Percentiles rank a stretch among this genome's conserved stretches.
Conservation (phyloP, 2,329 filamentous ascomycete genomes). For the Pseudogymnoascus sp. region DNA sequence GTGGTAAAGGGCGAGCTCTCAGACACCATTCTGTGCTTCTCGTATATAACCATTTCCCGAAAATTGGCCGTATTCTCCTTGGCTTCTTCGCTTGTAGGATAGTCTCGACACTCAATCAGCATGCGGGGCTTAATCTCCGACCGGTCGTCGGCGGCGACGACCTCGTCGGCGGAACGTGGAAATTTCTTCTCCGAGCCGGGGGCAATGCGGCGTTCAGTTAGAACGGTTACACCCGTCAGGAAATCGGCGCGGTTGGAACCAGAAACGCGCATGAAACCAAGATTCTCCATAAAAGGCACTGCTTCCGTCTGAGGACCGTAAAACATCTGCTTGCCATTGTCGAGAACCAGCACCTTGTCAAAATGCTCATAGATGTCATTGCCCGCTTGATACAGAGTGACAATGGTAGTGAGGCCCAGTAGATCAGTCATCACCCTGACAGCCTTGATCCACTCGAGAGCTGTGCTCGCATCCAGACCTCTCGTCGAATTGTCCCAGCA, state of each 20-base stretch:
- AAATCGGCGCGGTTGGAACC: slow-evolving; percentile 60
- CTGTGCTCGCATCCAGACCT: slow-evolving; percentile 58
- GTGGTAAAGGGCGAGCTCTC: slow-evolving; percentile 27
- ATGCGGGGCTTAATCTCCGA: slow-evolving; percentile 45
- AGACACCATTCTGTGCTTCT: slow-evolving; percentile 25
- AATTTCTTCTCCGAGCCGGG: slow-evolving; percentile 35
- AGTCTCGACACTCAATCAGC: slow-evolving; percentile 49
- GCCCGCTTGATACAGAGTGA: slow-evolving; percentile 63
- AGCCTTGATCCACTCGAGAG: slow-evolving; percentile 53
- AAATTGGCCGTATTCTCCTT: slow-evolving; percentile 16
- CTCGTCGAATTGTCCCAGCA: slow-evolving; percentile 64
- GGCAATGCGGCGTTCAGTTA: slow-evolving; percentile 53
- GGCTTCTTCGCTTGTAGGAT: slow-evolving; percentile 44
- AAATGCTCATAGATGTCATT: slow-evolving; percentile 65
- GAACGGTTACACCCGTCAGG: slow-evolving; percentile 58
- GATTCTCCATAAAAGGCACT: slow-evolving; percentile 55
- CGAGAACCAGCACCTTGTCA: slow-evolving; percentile 63
- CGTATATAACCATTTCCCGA: slow-evolving; percentile 26
- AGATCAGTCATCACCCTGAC: slow-evolving; percentile 58
- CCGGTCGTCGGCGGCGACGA: slow-evolving; percentile 45
- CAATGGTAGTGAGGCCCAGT: slow-evolving; percentile 52
- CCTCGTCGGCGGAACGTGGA: slow-evolving; percentile 37
- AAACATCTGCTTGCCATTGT: slow-evolving; percentile 59
- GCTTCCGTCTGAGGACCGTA: slow-evolving; percentile 56
- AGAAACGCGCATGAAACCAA: slow-evolving; percentile 56